A percentile compares a stretch with the other conserved stretches of the same genome.
These are phyloP conservation scores for Lentinula raphanica DNA, from an alignment of 768 basidiomycete genomes.

Conservation along the genomic window DNA sequence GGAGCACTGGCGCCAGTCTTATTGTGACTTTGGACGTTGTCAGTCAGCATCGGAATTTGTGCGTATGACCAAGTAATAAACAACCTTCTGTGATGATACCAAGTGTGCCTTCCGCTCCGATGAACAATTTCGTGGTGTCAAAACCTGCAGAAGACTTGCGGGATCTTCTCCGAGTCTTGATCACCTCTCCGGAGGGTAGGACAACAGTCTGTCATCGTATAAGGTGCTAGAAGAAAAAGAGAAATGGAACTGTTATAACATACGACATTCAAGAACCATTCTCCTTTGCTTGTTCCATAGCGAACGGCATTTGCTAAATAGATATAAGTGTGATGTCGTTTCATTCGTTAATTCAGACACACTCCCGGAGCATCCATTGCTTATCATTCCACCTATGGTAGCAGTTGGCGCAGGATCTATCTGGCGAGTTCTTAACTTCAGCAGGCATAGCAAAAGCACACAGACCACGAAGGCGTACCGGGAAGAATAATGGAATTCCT, in stretches of 20 bases:
- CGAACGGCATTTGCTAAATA: slow-evolving; percentile 69
- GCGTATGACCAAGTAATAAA: not conserved
- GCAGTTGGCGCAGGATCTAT: slow-evolving; percentile 76
- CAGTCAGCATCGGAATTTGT: not conserved
- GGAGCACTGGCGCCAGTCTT: slow-evolving; percentile 73
- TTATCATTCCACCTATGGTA: slow-evolving; percentile 82
- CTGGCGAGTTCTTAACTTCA: slow-evolving; percentile 26
- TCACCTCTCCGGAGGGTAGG: slow-evolving; percentile 82
- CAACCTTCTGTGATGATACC: slow-evolving; percentile 86
- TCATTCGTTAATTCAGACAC: slow-evolving; percentile 17
- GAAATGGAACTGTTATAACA: slow-evolving; percentile 15
- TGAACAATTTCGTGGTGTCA: slow-evolving; percentile 80
- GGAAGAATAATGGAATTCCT: slow-evolving; percentile 82
- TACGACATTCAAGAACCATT: slow-evolving; percentile 87
- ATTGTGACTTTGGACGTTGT: slow-evolving; percentile 53
- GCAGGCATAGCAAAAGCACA: not conserved
- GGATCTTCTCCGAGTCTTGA: slow-evolving; percentile 76
- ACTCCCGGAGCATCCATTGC: slow-evolving; percentile 86
- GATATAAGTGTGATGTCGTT: slow-evolving; percentile 6
- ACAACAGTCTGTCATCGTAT: slow-evolving; percentile 75
- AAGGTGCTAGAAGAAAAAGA: not conserved
- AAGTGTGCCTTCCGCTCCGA: slow-evolving; percentile 77
- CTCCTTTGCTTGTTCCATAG: slow-evolving; percentile 84
- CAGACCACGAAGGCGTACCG: slow-evolving; percentile 38
- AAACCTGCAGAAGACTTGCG: slow-evolving; percentile 87